Evolutionary conservation across 805 yeast genomes (phyloP), one percentile per base, ranked within the genome.

Genomic region (Barnettozyma siamensis): DNA sequence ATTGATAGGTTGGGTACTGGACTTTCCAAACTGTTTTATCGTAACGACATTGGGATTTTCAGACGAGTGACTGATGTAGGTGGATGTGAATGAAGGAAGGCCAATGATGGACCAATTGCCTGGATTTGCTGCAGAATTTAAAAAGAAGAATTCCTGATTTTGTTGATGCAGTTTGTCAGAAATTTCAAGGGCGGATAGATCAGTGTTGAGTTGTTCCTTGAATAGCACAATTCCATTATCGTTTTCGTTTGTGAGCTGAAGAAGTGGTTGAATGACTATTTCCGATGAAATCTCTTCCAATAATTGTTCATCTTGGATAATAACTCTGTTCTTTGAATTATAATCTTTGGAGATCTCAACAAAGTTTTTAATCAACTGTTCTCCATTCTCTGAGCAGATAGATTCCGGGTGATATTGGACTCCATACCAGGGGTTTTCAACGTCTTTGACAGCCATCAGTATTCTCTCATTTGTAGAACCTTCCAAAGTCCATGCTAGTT

Each of bases 321-420:
- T 52, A 35, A 43, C 50, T 53, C 55, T 53, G 40, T 21, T 38
- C 37, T 29, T 50, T 47, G 37, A 49, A 58, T 50, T 66, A 43
- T 48, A 50, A 0, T 34, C 30, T 1, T 39, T 24, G 1, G 70
- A 62, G 5, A 58, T 9, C 2, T 37, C 12, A 27, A 63, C 34
- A 57, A 91, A 91, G 55, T 84, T 85, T 9, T 51, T 47, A 4
- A 89, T 60, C 38, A 93, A 58, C 10, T 58, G 53, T 2, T 56
- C 69, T 2, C 99, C 99, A 35, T 64, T 52, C 12, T 70, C 66
- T 0, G 97, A 88, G 52, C 96, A 87, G 31, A 91, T 78, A 1
- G 96, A 88, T 56, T 93, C 99, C 0, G 99, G 99, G 55, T 93
- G 99, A 55, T 89, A 94, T 55, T 93, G 99, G 2, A 93, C 97